Percentiles rank a stretch among this genome's conserved stretches.
Evolutionary conservation across 176 grass and related monocot species (phyloP).

Genomic region (Hsuehochloa calcarea): DNA sequence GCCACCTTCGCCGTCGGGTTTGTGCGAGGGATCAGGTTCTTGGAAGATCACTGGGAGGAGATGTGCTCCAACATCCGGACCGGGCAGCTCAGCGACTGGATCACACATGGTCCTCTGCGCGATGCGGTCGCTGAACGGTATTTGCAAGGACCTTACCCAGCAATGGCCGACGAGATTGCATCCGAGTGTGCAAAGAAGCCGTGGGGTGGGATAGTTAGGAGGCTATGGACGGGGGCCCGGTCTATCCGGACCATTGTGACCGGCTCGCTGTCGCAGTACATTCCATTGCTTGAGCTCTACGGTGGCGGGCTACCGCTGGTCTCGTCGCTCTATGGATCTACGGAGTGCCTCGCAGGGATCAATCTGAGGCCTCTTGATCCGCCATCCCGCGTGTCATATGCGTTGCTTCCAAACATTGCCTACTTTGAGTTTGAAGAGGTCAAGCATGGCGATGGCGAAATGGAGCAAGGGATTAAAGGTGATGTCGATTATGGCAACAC

Average conservation of each 20-base stretch:
- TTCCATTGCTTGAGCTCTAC: conserved; percentile 37
- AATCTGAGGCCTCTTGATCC: conserved; percentile 39
- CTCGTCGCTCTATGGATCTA: conserved; percentile 25
- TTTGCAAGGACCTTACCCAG: not conserved
- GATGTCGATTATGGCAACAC: not conserved
- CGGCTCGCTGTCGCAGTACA: conserved; percentile 45
- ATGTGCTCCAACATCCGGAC: conserved; percentile 39
- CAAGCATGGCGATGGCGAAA: not conserved
- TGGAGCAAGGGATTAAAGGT: not conserved
- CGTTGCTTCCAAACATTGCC: conserved; percentile 47
- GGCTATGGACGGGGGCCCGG: conserved; percentile 40
- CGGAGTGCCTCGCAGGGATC: conserved; percentile 41
- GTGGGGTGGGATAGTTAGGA: conserved; percentile 32
- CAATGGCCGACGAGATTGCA: conserved; percentile 16
- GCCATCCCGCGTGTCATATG: conserved; percentile 27
- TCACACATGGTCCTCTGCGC: conserved; percentile 10
- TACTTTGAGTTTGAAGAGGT: conserved; percentile 45
- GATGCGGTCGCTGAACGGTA: not conserved
- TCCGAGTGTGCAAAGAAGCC: not conserved
- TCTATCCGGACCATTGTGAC: conserved; percentile 37
- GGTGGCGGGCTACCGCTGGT: conserved; percentile 34
- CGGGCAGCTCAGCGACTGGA: conserved; percentile 24
- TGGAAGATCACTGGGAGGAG: conserved; percentile 44
- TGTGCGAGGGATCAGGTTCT: conserved; percentile 31
- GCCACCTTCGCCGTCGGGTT: conserved; percentile 28